These are phyloP conservation scores for Colletotrichum euphorbiae DNA, from an alignment of 2,329 filamentous ascomycete species.

Conservation along the genomic window DNA sequence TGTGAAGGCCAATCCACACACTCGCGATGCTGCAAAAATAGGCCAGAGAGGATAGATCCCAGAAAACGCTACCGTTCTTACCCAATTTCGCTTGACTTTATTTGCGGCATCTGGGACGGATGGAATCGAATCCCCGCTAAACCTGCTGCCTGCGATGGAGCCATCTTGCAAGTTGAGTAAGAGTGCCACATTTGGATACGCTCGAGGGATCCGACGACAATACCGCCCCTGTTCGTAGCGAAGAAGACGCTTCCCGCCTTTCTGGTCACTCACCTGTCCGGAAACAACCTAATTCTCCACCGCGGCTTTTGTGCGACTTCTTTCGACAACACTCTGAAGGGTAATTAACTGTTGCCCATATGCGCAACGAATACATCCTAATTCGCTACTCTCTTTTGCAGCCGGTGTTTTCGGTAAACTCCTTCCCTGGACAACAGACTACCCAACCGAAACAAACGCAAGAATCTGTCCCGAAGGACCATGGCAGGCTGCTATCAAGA, in stretches of 20 bases:
- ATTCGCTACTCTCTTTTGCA: no score
- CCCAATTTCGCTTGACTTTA: no score
- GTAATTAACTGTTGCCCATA: not conserved
- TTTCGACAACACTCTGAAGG: not conserved
- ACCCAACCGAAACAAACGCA: not conserved
- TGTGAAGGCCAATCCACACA: no score
- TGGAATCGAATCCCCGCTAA: not conserved
- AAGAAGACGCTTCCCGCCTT: not conserved
- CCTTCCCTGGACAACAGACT: conserved; percentile 18
- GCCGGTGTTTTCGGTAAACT: not conserved
- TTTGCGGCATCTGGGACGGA: no score
- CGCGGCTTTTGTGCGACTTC: no score
- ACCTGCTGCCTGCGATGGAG: not conserved
- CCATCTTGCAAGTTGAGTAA: not conserved
- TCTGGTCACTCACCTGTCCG: not conserved
- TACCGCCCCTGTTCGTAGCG: not conserved
- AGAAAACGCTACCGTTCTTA: no score
- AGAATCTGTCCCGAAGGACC: conserved; percentile 17
- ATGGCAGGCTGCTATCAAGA: conserved; percentile 21
- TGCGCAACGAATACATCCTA: not conserved
- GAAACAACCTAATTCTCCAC: not conserved
- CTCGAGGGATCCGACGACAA: not conserved
- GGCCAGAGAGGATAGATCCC: no score
- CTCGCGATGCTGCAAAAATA: no score
- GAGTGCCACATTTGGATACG: not conserved